Evolutionary conservation across 2,329 filamentous ascomycete species (phyloP), one percentile per base, ranked within the genome.

Genomic region (Sphaceloma murrayae): DNA sequence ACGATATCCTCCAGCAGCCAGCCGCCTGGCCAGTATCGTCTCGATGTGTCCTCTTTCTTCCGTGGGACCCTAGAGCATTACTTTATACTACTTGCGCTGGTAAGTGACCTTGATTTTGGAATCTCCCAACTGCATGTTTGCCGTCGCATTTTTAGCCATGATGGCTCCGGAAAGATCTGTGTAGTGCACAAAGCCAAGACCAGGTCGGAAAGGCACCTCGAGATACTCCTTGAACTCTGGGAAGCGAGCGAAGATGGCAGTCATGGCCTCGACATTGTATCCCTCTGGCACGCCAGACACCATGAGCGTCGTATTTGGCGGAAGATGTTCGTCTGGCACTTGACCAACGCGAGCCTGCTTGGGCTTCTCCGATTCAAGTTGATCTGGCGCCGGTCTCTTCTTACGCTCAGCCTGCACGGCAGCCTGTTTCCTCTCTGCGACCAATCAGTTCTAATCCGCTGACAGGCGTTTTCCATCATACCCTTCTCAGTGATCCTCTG

Each of bases 101-200:
- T 94, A 98, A 10, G 91, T 95, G 52, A 98, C 88, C 68, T 91
- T 93, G 63, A 98, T 85, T 5, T 78, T 71, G 66, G 86, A 85
- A 13, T 78, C 78, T 43, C 81, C 83, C 54, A 98, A 68, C 17
- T 77, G 70, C 77, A 91, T 88, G 16, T 86, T 86, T 9, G 85
- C 82, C 22, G 86, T 94, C 51, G 82, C 86, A 70, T 96, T 89
- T 72, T 94, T 96, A 13, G 91, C 91, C 45, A 79, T 81, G 56
- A 94, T 94, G 19, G 91, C 88, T 31, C 85, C 87, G 36, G 80
- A 74, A 67, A 96, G 87, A 53, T 77, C 80, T 57, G 94, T 86
- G 67, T 96, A 98, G 64, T 98, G 91, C 48, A 95, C 86, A 62
- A 98, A 98, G 1, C 87, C 91, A 62, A 98, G 88, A 2, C 86